Evolutionary conservation across 345 rosid genomes (phyloP).

Genomic region (Hibiscus tridactylites): DNA sequence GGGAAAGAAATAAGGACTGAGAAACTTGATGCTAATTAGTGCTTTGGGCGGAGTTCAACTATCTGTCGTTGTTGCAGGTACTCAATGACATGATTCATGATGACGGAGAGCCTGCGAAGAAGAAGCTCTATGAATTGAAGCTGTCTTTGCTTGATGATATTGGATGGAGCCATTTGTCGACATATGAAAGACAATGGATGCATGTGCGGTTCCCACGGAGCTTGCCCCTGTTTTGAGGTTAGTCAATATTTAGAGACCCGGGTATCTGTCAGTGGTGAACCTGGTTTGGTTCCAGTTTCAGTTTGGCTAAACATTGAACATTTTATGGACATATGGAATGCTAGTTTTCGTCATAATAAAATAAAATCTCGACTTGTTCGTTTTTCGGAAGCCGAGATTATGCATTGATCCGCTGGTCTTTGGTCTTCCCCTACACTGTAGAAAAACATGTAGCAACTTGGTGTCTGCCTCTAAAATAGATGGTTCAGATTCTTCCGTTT

Average conservation of each 20-base stretch:
- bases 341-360: neutral
- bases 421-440: too few species aligned
- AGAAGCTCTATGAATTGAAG: conserved; percentile 66
- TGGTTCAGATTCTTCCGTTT: too few species aligned
- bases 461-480: too few species aligned
- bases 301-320: neutral
- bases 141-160: conserved; percentile 69
- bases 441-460: too few species aligned
- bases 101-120: conserved; percentile 65
- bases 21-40: too few species aligned
- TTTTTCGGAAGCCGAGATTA: neutral
- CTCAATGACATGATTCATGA: conserved; percentile 72
- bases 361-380: neutral
- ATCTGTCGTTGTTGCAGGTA: conserved; percentile 33
- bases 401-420: neutral
- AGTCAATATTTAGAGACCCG: neutral
- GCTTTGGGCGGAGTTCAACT: neutral
- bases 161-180: conserved; percentile 66
- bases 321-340: neutral
- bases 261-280: neutral
- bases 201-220: conserved; percentile 64
- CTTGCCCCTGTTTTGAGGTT: conserved; percentile 55
- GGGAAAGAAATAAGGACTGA: too few species aligned
- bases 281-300: neutral
- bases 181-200: conserved; percentile 82